Evolutionary conservation across 164 flowering plant genomes (phyloP).

Genomic region (Platanus orientalis): DNA sequence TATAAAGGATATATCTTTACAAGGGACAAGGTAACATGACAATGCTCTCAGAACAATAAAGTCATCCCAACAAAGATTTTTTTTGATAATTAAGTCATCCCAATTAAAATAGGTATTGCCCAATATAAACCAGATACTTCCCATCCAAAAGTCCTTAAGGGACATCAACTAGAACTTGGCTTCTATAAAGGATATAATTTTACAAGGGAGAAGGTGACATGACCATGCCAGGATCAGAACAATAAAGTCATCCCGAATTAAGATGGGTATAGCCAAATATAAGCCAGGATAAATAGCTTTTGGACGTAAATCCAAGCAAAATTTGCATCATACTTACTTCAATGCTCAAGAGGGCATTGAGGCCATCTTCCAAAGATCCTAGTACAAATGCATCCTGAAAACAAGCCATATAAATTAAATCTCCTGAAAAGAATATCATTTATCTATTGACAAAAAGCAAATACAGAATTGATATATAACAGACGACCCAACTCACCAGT

Average conservation of each 20-base stretch:
- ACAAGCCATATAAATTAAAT: background rate
- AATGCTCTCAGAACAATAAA: background rate
- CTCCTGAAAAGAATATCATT: background rate
- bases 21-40: background rate
- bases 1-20: background rate
- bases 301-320: background rate
- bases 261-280: background rate
- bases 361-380: constrained; percentile 86
- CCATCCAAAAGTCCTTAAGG: background rate
- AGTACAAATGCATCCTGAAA: constrained; percentile 74
- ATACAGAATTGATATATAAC: background rate
- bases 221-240: background rate
- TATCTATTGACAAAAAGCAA: background rate
- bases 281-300: background rate
- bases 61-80: too few relatives aligned
- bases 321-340: constrained; percentile 59
- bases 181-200: background rate
- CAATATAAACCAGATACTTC: too few relatives aligned
- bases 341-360: constrained; percentile 81
- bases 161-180: background rate
- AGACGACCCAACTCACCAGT: constrained; percentile 41
- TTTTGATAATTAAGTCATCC: too few relatives aligned
- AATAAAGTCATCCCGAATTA: background rate
- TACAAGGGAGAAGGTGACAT: background rate
- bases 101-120: too few relatives aligned